These are phyloP conservation scores for Tolypocladium sp. DNA, from an alignment of 2,329 filamentous ascomycete species.

Conservation along the genomic window DNA sequence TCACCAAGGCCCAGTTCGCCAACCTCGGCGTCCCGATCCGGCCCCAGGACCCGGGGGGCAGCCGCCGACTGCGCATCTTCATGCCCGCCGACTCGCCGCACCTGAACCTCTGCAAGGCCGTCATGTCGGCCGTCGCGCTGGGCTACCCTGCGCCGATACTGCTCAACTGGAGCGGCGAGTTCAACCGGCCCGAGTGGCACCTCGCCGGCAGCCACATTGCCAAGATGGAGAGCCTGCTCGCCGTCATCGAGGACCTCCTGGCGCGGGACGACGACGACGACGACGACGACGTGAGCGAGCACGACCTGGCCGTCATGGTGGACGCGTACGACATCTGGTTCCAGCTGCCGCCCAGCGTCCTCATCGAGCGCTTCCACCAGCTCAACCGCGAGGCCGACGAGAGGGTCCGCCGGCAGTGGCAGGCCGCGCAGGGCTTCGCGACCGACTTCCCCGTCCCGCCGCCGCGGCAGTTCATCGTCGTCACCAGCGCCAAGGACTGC, in stretches of 20 bases:
- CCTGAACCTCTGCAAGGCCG: constrained; percentile 7
- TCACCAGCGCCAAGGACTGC: background rate
- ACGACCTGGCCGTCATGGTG: background rate
- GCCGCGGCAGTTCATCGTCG: background rate
- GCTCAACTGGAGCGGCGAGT: constrained; percentile 28
- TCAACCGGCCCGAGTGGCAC: constrained; percentile 10
- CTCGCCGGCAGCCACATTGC: background rate
- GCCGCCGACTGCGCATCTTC: too few species aligned
- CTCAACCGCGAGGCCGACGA: background rate
- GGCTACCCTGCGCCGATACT: constrained; percentile 27
- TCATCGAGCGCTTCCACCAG: background rate
- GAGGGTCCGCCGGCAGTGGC: background rate
- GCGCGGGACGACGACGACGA: background rate
- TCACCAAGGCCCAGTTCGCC: too few species aligned
- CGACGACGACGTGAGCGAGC: background rate
- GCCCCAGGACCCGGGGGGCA: too few species aligned
- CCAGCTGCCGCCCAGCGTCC: background rate
- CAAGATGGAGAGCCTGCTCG: background rate
- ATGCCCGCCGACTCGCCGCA: background rate
- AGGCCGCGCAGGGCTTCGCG: too few species aligned
- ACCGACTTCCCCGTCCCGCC: too few species aligned
- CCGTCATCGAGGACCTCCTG: background rate
- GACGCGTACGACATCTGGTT: background rate
- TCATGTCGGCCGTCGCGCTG: constrained; percentile 26
- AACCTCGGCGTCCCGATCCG: too few species aligned